Evolutionary conservation across 177 flowering plant species (phyloP), one percentile per base, ranked within the genome.

Genomic region (Vitis hybrid): DNA sequence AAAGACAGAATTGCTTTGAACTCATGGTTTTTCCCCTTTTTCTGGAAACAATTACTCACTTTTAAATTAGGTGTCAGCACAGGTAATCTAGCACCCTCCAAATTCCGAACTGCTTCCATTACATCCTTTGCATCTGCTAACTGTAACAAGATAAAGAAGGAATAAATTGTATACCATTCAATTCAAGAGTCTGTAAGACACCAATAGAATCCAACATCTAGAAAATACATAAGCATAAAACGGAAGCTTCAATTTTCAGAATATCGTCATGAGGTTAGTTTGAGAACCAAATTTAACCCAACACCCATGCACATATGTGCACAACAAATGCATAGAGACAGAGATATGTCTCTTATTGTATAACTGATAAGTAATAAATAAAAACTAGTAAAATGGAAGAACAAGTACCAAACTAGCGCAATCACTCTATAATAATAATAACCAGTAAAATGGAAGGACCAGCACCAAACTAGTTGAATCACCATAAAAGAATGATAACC

Each of bases 41-140:
- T 32, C 41, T 32, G 41, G 41, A 32, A 4, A 57, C 52, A 51
- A 66, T 35, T 65, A 62, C 79, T 4, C 65, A 82, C 87, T 67
- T 80, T 84, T 50, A 84, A 18, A 70, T 84, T 84, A 60, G 87
- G 87, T 11, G 82, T 81, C 62, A 84, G 68, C 66, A 84, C 87
- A 63, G 85, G 85, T 74, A 84, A 70, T 65, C 80, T 76, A 50
- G 77, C 76, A 54, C 74, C 83, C 58, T 75, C 79, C 52, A 82
- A 14, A 57, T 71, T 51, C 18, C 68, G 67, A 27, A 84, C 84
- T 24, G 68, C 85, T 63, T 55, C 66, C 87, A 84, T 80, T 64
- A 84, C 87, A 74, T 80, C 84, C 58, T 71, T 82, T 55, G 87
- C 85, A 77, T 84, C 87, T 27, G 85, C 82, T 67, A 84, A 67